Evolutionary conservation across 257 asterid species (phyloP).

Genomic region (Knoxia roxburghii): DNA sequence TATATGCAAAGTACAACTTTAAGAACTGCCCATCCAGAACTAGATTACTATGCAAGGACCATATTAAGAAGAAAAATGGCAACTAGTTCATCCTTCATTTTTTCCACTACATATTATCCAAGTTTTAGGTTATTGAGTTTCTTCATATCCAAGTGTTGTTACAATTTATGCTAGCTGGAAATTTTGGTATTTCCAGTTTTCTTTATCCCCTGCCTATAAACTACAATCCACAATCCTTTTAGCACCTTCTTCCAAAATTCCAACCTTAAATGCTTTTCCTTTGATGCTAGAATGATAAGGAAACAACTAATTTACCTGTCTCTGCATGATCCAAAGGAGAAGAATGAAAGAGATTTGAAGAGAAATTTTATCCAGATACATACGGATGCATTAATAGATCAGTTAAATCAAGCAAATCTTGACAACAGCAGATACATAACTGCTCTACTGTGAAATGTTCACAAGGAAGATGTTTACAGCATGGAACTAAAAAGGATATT

Average conservation of each 20-base stretch:
- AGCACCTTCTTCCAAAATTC: neutral
- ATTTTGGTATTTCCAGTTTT: too few species aligned
- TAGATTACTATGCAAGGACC: neutral
- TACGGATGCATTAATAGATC: neutral
- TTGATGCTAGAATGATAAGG: neutral
- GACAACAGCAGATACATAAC: too few species aligned
- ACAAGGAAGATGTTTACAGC: neutral
- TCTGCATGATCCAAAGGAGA: neutral
- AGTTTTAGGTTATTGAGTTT: neutral
- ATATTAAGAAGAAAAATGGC: neutral
- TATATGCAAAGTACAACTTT: neutral
- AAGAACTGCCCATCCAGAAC: too few species aligned
- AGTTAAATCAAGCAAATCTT: too few species aligned
- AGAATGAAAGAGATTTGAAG: neutral
- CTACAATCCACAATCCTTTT: too few species aligned
- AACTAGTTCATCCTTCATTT: neutral
- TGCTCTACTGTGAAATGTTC: too few species aligned
- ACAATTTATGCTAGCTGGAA: neutral
- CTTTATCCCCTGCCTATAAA: too few species aligned
- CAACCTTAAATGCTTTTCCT: neutral
- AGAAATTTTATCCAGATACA: neutral
- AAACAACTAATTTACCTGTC: neutral
- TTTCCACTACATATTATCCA: neutral
- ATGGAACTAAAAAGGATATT: neutral
- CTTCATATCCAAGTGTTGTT: neutral